Evolutionary conservation across 1,284 basidiomycete species (phyloP), one percentile per base, ranked within the genome.

Genomic region (Vanrija humicola): DNA sequence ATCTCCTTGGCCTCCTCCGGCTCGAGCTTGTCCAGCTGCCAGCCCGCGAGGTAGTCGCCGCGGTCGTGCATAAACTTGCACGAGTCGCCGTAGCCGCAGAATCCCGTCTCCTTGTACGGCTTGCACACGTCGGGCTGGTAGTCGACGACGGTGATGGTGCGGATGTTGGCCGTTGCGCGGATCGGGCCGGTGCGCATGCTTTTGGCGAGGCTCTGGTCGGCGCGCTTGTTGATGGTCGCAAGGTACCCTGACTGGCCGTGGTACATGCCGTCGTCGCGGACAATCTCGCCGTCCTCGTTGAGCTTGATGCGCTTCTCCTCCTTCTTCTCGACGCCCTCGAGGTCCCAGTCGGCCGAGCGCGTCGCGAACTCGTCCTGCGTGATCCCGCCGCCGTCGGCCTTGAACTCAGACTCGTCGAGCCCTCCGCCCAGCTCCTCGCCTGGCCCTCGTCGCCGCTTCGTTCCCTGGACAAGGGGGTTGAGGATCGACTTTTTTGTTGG

Each of bases 81-180:
- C 8, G 91, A 94, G 77, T 99, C 96, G 28, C 96, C 96, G 73
- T 96, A 99, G 5, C 96, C 96, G 77, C 95, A 99, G 75, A 92
- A 98, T 0, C 96, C 96, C 43, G 95, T 98, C 78, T 98, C 95
- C 84, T 97, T 98, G 78, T 98, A 99, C 77, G 98, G 94, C 76
- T 98, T 99, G 78, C 96, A 99, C 19, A 98, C 90, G 70, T 98
- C 95, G 3, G 96, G 95, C 77, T 98, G 96, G 77, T 98, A 99
- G 79, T 99, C 96, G 48, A 92, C 83, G 54, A 98, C 86, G 0
- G 95, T 98, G 52, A 97, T 93, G 2, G 90, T 94, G 54, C 92
- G 84, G 63, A 99, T 94, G 56, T 95, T 97, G 67, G 80, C 87
- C 8, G 84, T 84, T 56, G 80, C 79, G 53, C 88, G 79, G 70